Conservation (phyloP, 495 filamentous ascomycete genomes). For the Daldinia bambusicola region DNA sequence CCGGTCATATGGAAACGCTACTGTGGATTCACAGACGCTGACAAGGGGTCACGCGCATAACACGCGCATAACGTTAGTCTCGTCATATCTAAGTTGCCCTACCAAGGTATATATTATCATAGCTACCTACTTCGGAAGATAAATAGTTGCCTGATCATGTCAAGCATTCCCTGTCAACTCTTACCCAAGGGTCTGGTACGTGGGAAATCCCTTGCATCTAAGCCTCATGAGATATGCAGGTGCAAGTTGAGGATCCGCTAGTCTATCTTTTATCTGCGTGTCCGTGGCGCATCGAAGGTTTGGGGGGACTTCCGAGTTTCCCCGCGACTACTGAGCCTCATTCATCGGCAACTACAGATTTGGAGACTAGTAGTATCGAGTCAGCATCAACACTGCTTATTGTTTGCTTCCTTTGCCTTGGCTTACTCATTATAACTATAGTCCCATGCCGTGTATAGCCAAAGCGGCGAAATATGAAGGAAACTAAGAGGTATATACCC, state of each 20-base stretch:
- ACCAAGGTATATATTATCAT: too few species aligned
- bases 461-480: background rate
- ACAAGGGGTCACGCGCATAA: background rate
- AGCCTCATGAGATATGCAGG: background rate
- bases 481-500: background rate
- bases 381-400: background rate
- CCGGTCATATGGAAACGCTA: too few species aligned
- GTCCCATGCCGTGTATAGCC: background rate
- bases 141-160: background rate
- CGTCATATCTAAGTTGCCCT: background rate
- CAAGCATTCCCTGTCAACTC: background rate
- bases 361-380: constrained; percentile 1
- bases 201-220: constrained; percentile 1
- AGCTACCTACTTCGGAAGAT: background rate
- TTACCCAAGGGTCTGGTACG: background rate
- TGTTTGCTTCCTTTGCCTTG: background rate
- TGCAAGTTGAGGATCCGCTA: background rate
- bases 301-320: constrained; percentile 19
- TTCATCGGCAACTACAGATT: constrained; percentile 29
- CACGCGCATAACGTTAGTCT: background rate
- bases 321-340: constrained; percentile 16
- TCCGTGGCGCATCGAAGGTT: background rate
- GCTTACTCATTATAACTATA: background rate
- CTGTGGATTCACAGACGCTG: background rate
- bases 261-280: background rate